phyloP scores from a whole-genome alignment of 495 filamentous ascomycete genomes.

The Penicillium ucsense region DNA sequence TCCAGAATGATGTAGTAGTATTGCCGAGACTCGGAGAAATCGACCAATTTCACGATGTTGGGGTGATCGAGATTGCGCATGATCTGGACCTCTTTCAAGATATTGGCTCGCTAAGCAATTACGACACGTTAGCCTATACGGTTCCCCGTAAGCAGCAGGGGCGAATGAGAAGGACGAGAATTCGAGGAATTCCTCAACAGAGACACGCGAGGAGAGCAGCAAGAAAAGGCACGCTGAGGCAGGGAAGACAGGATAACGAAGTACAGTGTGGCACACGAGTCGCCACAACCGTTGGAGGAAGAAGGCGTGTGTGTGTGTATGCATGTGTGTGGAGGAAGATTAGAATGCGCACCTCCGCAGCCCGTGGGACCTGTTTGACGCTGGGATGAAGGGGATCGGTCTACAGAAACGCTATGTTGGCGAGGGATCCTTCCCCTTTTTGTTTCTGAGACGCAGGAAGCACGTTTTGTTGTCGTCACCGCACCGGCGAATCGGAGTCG shows the following conservation, averaged over 20 bases:
- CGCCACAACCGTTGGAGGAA: constrained; percentile 8
- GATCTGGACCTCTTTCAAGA: constrained; percentile 96
- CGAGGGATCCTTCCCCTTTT: constrained; percentile 4
- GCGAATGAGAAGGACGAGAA: too few species aligned
- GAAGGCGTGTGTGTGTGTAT: constrained; percentile 1
- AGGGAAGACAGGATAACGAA: constrained; percentile 2
- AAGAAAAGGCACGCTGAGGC: neutral
- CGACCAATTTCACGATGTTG: constrained; percentile 85
- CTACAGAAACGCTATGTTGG: constrained; percentile 34
- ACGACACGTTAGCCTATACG: too few species aligned
- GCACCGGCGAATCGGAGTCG: too few species aligned
- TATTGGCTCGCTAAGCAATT: constrained; percentile 70
- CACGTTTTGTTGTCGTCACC: too few species aligned
- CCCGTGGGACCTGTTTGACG: constrained; percentile 87
- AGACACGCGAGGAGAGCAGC: neutral
- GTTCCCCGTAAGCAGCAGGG: too few species aligned
- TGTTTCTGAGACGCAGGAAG: too few species aligned
- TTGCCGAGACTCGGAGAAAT: constrained; percentile 87
- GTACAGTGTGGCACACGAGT: constrained; percentile 1
- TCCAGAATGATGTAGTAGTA: constrained; percentile 98
- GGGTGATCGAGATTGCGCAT: constrained; percentile 95
- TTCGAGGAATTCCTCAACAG: neutral
- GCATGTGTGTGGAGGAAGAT: constrained; percentile 10
- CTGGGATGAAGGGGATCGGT: constrained; percentile 86
- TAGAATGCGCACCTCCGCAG: constrained; percentile 84